Conservation (phyloP, 495 filamentous ascomycete genomes). For the Penicillium crystallinum region DNA sequence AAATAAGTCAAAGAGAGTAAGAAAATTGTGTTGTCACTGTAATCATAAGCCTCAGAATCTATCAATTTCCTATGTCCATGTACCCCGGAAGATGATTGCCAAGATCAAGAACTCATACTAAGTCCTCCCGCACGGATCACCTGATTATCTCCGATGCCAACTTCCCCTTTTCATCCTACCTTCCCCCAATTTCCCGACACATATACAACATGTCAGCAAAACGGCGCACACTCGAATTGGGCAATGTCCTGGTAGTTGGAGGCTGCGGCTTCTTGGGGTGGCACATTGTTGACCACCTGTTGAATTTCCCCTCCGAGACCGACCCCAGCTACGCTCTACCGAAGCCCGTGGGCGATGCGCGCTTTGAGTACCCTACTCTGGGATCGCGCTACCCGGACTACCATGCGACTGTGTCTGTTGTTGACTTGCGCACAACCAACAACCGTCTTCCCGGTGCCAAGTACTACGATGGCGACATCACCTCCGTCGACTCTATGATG, state of each 20-base stretch:
- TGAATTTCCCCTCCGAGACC: slow-evolving; percentile 47
- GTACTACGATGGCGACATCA: slow-evolving; percentile 88
- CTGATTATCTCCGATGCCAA: slow-evolving; percentile 14
- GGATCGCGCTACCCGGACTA: slow-evolving; percentile 38
- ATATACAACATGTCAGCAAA: slow-evolving; percentile 31
- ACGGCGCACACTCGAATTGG: slow-evolving; percentile 33
- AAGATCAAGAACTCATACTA: not conserved
- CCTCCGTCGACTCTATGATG: slow-evolving; percentile 59
- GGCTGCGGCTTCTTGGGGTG: slow-evolving; percentile 56
- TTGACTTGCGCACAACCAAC: slow-evolving; percentile 73
- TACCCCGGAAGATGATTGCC: not conserved
- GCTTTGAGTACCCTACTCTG: slow-evolving; percentile 39
- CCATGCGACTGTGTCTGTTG: slow-evolving; percentile 63
- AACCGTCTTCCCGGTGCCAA: slow-evolving; percentile 69
- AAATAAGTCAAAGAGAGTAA: not conserved
- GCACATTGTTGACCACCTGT: slow-evolving; percentile 54
- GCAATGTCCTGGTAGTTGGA: slow-evolving; percentile 51
- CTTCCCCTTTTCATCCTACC: slow-evolving; percentile 14
- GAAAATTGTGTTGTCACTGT: too few species aligned
- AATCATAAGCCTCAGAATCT: too few species aligned
- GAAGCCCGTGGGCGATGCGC: slow-evolving; percentile 32
- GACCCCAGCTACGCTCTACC: slow-evolving; percentile 40
- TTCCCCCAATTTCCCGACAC: not conserved
- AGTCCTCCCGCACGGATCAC: slow-evolving; percentile 15
- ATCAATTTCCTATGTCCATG: too few species aligned